phyloP scores from a whole-genome alignment of 805 yeast species.

The Wickerhamomyces queroliae region DNA sequence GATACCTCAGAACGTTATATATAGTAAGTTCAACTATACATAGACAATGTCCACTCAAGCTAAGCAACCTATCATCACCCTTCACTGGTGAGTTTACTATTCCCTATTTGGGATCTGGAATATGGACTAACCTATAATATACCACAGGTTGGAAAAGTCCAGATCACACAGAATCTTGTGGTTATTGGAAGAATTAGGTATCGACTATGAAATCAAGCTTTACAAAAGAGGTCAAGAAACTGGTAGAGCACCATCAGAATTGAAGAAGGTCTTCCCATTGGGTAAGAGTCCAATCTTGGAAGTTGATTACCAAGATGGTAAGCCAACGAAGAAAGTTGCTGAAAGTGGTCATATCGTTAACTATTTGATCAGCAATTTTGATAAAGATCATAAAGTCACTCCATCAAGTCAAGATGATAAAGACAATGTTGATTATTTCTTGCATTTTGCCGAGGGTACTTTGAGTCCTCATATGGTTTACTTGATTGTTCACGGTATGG shows the following conservation, averaged over 20 bases:
- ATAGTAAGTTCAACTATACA: no score
- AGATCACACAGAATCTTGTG: constrained; percentile 58
- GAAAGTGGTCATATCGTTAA: constrained; percentile 59
- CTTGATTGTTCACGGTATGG: constrained; percentile 31
- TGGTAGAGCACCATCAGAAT: constrained; percentile 42
- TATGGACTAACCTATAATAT: background rate
- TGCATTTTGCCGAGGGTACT: constrained; percentile 59
- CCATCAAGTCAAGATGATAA: constrained; percentile 34
- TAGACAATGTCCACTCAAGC: background rate
- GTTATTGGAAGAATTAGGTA: constrained; percentile 52
- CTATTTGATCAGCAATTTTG: constrained; percentile 46
- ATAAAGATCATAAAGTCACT: constrained; percentile 31
- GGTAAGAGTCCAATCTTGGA: constrained; percentile 63
- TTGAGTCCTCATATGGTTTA: constrained; percentile 43
- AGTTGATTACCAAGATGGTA: constrained; percentile 28
- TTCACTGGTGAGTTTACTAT: background rate
- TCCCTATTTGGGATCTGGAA: background rate
- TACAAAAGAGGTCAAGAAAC: constrained; percentile 41
- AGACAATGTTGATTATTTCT: constrained; percentile 41
- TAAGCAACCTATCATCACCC: background rate
- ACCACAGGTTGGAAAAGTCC: constrained; percentile 25
- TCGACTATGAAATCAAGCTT: constrained; percentile 50
- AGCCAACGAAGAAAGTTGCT: constrained; percentile 30
- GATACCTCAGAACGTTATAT: no score
- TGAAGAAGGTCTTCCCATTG: constrained; percentile 49